These are phyloP conservation scores for Coffea humblotiana DNA, from an alignment of 305 asterid species.

Conservation along the genomic window DNA sequence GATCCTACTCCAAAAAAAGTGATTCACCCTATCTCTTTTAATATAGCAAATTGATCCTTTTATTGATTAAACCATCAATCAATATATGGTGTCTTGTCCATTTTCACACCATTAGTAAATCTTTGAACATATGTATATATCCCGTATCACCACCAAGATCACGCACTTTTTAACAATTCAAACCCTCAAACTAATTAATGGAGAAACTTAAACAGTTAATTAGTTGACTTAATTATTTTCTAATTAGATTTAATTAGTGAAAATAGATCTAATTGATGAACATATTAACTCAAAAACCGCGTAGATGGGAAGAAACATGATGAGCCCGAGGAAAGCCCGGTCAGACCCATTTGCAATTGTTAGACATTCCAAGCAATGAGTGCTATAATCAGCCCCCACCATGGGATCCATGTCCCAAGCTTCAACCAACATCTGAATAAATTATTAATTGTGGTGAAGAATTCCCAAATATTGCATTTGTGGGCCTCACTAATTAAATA, in stretches of 20 bases:
- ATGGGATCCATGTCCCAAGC: constrained; percentile 65
- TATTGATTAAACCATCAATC: constrained; percentile 1
- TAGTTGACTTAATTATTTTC: constrained; percentile 21
- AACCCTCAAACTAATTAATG: background rate
- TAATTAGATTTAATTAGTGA: background rate
- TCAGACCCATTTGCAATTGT: constrained; percentile 26
- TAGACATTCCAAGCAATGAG: constrained; percentile 54
- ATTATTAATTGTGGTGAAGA: constrained; percentile 63
- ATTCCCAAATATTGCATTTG: constrained; percentile 45
- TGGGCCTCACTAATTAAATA: constrained; percentile 32
- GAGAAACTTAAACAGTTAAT: background rate
- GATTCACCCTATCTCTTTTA: constrained; percentile 41
- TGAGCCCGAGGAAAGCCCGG: constrained; percentile 18
- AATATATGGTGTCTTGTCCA: constrained; percentile 9
- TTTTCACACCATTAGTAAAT: constrained; percentile 7
- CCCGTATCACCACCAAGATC: constrained; percentile 24
- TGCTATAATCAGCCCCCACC: constrained; percentile 65
- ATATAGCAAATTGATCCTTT: constrained; percentile 23
- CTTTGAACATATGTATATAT: constrained; percentile 9
- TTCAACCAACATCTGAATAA: constrained; percentile 81
- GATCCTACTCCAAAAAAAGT: constrained; percentile 23
- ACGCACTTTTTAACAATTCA: background rate
- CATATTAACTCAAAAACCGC: constrained; percentile 34
- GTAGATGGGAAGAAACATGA: constrained; percentile 33
- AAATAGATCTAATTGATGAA: background rate